Evolutionary conservation across 202 grass and related monocot genomes (phyloP), one percentile per base, ranked within the genome.

Genomic region (Miscanthus sacchariflorus): DNA sequence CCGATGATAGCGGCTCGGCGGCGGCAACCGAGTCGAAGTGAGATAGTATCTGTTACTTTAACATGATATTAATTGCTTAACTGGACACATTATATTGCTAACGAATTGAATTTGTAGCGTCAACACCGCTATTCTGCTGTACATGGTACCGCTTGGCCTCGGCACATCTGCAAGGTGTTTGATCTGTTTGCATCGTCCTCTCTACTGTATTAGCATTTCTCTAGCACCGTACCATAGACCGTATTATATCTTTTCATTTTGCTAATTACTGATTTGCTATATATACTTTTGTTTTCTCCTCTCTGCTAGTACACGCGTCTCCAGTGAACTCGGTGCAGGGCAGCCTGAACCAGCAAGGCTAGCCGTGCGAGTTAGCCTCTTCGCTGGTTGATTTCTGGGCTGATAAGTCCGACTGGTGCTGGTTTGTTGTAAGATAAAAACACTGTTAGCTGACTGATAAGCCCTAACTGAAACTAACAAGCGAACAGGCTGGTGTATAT

Each of bases 311-410:
- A 58, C 50, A 23, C 76, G 50, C 6, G 76, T 78, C 56, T 77
- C 76, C 10, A 78, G 56, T 78, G 76, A 59, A 23, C 76, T 78
- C 11, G 76, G 49, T 1, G 76, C 76, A 19, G 76, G 50, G 21
- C 30, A 61, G 50, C 28, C 76, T 18, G 30, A 78, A 39, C 49
- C 76, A 78, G 76, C 76, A 12, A 78, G 38, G 76, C 76, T 78
- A 6, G 50, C 76, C 12, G 38, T 49, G 3, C 50, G 76, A 59
- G 76, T 59, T 19, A 4, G 30, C 30, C 30, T 33, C 30, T 33
- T 33, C 30, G 30, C 30, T 33, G 30, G 30, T 33, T 33, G 30
- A 33, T 33, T 33, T 33, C 30, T 33, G 30, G 30, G 30, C 30
- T 33, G 30, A 33, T 33, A 33, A 33, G 30, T 33, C 30, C 30